These are phyloP conservation scores for Endocalyx cinctus DNA, from an alignment of 2,329 filamentous ascomycete genomes.

Conservation along the genomic window DNA sequence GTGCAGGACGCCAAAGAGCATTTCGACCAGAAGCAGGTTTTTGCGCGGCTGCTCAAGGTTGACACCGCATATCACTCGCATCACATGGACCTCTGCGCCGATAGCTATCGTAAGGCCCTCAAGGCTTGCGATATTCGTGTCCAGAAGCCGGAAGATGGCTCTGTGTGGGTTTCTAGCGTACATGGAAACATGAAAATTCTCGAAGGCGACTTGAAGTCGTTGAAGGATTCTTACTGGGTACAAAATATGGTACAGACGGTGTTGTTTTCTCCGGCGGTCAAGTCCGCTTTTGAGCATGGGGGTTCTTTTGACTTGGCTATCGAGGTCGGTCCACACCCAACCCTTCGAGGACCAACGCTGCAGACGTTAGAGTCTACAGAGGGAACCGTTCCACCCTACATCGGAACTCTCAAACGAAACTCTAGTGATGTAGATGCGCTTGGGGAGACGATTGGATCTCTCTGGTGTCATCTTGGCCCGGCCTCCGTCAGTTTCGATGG, in stretches of 20 bases:
- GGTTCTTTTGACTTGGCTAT: neutral
- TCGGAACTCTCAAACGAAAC: neutral
- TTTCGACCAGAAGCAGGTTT: slow-evolving; percentile 15
- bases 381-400: neutral
- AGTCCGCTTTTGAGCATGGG: neutral
- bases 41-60: slow-evolving; percentile 27
- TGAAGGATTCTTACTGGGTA: neutral
- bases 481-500: neutral
- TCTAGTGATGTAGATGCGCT: neutral
- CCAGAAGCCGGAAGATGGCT: neutral
- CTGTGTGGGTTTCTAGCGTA: neutral
- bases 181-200: neutral
- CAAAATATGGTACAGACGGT: neutral
- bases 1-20: slow-evolving; percentile 18
- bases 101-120: slow-evolving; percentile 7
- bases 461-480: no score
- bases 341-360: neutral
- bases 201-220: neutral
- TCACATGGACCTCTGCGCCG: slow-evolving; percentile 26
- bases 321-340: neutral
- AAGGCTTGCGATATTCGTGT: slow-evolving; percentile 1
- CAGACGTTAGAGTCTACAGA: neutral
- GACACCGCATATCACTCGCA: slow-evolving; percentile 36
- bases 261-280: neutral
- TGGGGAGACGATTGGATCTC: neutral